A percentile compares a stretch with the other conserved stretches of the same genome.
phyloP scores from a whole-genome alignment of 73 alveolate genomes.

The Blepharisma japonicum region DNA sequence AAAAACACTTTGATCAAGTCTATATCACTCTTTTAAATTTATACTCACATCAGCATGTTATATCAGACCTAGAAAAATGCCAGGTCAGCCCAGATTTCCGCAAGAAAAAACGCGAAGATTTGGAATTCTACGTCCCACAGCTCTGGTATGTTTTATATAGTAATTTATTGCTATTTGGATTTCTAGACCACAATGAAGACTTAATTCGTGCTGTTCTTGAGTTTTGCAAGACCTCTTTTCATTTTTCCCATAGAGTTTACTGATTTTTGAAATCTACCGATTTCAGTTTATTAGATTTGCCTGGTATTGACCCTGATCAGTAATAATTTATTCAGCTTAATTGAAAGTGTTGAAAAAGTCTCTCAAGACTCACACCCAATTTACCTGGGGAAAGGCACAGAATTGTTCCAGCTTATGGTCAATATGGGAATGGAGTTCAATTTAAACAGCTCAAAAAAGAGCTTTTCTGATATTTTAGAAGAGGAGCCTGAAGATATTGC shows the following conservation, averaged over 20 bases:
- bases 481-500: not conserved
- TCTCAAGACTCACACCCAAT: not conserved
- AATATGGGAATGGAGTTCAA: not conserved
- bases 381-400: slow-evolving; percentile 41
- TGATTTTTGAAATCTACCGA: slow-evolving; percentile 67
- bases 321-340: not conserved
- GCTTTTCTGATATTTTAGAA: not conserved
- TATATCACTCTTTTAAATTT: not conserved
- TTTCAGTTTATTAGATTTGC: slow-evolving; percentile 29
- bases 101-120: slow-evolving; percentile 40
- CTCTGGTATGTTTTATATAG: slow-evolving; percentile 33
- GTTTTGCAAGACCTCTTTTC: slow-evolving; percentile 68
- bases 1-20: not conserved
- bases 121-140: slow-evolving; percentile 76
- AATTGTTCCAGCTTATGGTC: not conserved
- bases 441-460: not conserved
- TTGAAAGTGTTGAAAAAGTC: not conserved
- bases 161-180: slow-evolving; percentile 50
- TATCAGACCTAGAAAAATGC: slow-evolving; percentile 11
- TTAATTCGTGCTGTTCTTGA: slow-evolving; percentile 53
- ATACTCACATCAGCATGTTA: slow-evolving; percentile 15
- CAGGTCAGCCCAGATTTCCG: not conserved
- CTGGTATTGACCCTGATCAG: slow-evolving; percentile 18
- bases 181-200: slow-evolving; percentile 33
- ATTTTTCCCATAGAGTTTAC: slow-evolving; percentile 75